phyloP scores from a whole-genome alignment of 1,139 yeast genomes.

The Blastobotrys indianensis region DNA sequence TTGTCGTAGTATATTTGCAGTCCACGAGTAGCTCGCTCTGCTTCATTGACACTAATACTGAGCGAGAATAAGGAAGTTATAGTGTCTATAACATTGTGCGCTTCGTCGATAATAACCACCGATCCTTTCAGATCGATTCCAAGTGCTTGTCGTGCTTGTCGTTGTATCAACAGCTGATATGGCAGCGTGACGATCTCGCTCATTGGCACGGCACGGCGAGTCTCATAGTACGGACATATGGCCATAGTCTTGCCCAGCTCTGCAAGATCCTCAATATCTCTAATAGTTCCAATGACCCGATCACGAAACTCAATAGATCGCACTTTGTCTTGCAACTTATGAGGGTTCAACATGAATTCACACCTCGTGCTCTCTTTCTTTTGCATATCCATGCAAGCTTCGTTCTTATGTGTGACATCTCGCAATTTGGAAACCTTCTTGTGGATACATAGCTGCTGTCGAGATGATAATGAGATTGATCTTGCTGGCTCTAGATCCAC shows the following conservation, averaged over 20 bases:
- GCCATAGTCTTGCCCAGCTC: constrained; percentile 50
- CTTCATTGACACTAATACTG: constrained; percentile 47
- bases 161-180: constrained; percentile 70
- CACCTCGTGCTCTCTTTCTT: constrained; percentile 44
- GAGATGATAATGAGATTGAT: constrained; percentile 47
- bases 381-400: constrained; percentile 74
- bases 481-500: constrained; percentile 27
- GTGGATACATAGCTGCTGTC: constrained; percentile 81
- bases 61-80: constrained; percentile 66
- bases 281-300: constrained; percentile 51
- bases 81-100: constrained; percentile 81
- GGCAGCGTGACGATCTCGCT: constrained; percentile 82
- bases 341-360: constrained; percentile 40
- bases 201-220: constrained; percentile 48
- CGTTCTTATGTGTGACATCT: constrained; percentile 60
- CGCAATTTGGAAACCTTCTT: constrained; percentile 47
- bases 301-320: constrained; percentile 51
- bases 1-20: constrained; percentile 52
- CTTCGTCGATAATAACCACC: constrained; percentile 82
- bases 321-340: constrained; percentile 32
- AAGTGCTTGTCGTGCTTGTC: constrained; percentile 54
- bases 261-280: constrained; percentile 80
- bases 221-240: constrained; percentile 80
- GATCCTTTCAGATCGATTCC: constrained; percentile 57
- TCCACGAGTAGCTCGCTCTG: constrained; percentile 41